phyloP scores from a whole-genome alignment of 768 basidiomycete species.

The Tulasnella sp. region DNA sequence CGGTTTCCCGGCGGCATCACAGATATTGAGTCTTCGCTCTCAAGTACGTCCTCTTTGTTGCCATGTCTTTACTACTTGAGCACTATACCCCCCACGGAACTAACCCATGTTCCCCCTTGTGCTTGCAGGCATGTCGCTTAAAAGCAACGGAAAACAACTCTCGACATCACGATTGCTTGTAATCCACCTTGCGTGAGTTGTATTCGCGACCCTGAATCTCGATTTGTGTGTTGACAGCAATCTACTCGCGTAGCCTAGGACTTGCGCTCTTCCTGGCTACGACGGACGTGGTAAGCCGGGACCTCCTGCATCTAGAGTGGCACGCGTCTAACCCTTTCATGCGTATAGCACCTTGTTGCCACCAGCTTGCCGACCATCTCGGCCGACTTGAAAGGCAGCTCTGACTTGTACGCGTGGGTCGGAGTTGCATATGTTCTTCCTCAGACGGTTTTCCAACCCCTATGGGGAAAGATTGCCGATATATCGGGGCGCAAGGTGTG shows the following conservation, averaged over 20 bases:
- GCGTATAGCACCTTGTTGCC: conserved; percentile 37
- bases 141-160: not conserved
- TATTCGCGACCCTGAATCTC: conserved; percentile 5
- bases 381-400: conserved; percentile 52
- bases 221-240: not conserved
- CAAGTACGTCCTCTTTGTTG: conserved; percentile 2
- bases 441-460: conserved; percentile 73
- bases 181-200: conserved; percentile 16
- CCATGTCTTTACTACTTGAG: not conserved
- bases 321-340: conserved; percentile 35
- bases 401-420: conserved; percentile 75
- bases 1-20: too few species aligned
- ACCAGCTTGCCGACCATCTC: conserved; percentile 75
- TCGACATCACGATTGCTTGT: conserved; percentile 8
- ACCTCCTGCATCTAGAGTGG: conserved; percentile 2
- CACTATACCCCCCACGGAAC: not conserved
- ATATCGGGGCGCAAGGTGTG: conserved; percentile 66
- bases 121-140: conserved; percentile 2
- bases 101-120: not conserved
- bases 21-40: conserved; percentile 1
- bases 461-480: conserved; percentile 73
- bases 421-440: conserved; percentile 76
- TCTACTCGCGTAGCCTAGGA: conserved; percentile 43
- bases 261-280: conserved; percentile 76
- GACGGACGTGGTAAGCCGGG: conserved; percentile 58